Conservation (phyloP, 768 basidiomycete genomes). For the Lactifluus volemus region DNA sequence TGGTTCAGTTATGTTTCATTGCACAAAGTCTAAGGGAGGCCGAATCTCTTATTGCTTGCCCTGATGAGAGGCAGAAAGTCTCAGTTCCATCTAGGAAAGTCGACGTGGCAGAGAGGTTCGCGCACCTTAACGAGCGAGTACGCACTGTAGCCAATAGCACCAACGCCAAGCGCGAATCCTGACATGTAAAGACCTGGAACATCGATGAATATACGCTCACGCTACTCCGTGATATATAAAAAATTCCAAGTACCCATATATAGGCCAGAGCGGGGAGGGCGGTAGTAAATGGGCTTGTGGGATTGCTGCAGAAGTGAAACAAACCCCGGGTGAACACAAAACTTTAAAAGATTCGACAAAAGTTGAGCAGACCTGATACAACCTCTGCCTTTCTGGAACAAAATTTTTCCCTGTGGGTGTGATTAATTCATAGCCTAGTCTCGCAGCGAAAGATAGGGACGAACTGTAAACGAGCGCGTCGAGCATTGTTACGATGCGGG, state of each 20-base stretch:
- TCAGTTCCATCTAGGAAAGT: background rate
- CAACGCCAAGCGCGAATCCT: slow-evolving; percentile 46
- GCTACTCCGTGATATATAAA: background rate
- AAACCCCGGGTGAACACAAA: background rate
- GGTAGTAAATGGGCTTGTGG: slow-evolving; percentile 47
- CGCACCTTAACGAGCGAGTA: slow-evolving; percentile 37
- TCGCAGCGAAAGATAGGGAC: slow-evolving; percentile 19
- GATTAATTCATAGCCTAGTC: background rate
- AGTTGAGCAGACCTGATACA: slow-evolving; percentile 47
- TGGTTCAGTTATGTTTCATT: background rate
- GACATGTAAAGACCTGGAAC: slow-evolving; percentile 44
- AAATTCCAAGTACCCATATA: slow-evolving; percentile 47
- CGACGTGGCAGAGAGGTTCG: background rate
- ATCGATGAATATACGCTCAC: background rate
- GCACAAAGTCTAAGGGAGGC: background rate
- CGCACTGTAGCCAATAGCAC: slow-evolving; percentile 42
- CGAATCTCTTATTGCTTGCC: slow-evolving; percentile 2
- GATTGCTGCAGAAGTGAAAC: slow-evolving; percentile 27
- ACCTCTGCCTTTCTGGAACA: slow-evolving; percentile 56
- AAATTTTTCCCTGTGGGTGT: slow-evolving; percentile 48
- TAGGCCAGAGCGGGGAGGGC: slow-evolving; percentile 50
- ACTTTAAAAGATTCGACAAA: background rate
- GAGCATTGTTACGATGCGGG: slow-evolving; percentile 33
- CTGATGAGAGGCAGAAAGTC: background rate
- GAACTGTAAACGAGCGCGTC: slow-evolving; percentile 58